Conservation (phyloP, 225 moss, liverwort and hornwort species). For the Pleurozium schreberi region DNA sequence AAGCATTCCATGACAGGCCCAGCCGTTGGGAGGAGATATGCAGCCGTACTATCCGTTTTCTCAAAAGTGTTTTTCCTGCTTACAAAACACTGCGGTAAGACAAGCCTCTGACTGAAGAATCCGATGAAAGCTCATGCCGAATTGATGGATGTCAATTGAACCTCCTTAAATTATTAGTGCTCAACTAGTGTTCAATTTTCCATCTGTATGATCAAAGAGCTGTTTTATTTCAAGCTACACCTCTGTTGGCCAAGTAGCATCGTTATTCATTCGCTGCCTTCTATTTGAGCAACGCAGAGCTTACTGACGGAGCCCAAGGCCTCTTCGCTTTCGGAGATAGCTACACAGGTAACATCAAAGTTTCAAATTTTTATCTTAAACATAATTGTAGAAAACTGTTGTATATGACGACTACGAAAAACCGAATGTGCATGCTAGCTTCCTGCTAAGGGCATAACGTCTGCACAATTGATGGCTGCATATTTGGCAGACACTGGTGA, state of each 20-base stretch:
- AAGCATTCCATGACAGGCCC: background rate
- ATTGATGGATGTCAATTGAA: background rate
- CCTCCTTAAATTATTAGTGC: background rate
- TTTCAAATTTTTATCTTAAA: background rate
- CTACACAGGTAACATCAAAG: constrained; percentile 7
- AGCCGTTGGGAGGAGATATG: background rate
- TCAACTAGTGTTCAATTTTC: background rate
- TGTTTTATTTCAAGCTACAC: background rate
- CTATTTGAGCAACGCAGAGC: background rate
- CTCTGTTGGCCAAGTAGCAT: background rate
- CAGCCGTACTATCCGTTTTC: background rate
- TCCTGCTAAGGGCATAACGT: background rate
- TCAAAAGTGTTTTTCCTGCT: background rate
- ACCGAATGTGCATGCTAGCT: background rate
- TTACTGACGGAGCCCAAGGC: constrained; percentile 1
- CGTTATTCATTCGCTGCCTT: background rate
- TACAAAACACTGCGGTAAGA: constrained; percentile 4
- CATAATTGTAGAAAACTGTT: background rate
- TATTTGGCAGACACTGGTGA: constrained; percentile 21
- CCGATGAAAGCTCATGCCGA: background rate
- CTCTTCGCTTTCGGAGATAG: constrained; percentile 26
- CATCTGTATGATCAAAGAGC: background rate
- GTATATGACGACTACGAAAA: background rate
- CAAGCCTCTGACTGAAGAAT: background rate
- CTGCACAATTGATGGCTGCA: background rate